phyloP scores from a whole-genome alignment of 2,329 filamentous ascomycete genomes.

The Alternaria infectoria region DNA sequence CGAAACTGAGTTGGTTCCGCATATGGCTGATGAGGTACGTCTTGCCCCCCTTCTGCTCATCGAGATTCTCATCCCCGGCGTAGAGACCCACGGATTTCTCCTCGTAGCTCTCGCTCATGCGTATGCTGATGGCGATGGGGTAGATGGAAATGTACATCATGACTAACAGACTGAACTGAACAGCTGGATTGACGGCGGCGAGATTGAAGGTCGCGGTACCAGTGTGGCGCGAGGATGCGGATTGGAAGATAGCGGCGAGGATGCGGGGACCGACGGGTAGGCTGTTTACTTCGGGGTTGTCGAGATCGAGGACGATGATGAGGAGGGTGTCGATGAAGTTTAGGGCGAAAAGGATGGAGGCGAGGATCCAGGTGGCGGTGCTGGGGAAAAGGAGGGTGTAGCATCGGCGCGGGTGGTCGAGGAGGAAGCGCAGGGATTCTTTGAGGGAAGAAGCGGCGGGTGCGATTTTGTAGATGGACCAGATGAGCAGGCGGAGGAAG shows the following conservation, averaged over 20 bases:
- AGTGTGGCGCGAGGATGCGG: slow-evolving; percentile 85
- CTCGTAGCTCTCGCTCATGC: slow-evolving; percentile 94
- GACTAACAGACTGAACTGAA: slow-evolving; percentile 91
- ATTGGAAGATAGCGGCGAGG: slow-evolving; percentile 88
- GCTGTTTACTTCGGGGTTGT: slow-evolving; percentile 70
- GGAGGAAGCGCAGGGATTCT: slow-evolving; percentile 87
- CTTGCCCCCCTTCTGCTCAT: slow-evolving; percentile 60
- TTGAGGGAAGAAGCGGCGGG: slow-evolving; percentile 73
- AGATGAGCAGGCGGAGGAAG: slow-evolving; percentile 94
- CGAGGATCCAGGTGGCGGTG: slow-evolving; percentile 93
- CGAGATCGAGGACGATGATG: slow-evolving; percentile 88
- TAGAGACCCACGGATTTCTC: slow-evolving; percentile 84
- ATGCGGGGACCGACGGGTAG: slow-evolving; percentile 77
- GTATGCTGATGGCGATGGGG: slow-evolving; percentile 93
- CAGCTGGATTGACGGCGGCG: slow-evolving; percentile 79
- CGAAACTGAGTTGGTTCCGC: slow-evolving; percentile 91
- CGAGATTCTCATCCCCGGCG: slow-evolving; percentile 50
- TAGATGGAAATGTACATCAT: slow-evolving; percentile 99
- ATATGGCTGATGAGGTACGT: slow-evolving; percentile 92
- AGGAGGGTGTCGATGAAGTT: slow-evolving; percentile 88
- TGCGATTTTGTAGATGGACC: slow-evolving; percentile 72
- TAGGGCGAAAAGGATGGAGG: slow-evolving; percentile 79
- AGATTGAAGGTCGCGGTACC: slow-evolving; percentile 86
- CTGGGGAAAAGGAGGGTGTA: slow-evolving; percentile 94
- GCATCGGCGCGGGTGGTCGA: slow-evolving; percentile 94